Percentiles rank a stretch among this genome's conserved stretches.
Evolutionary conservation across 352 stramenopile genomes (phyloP).

Genomic region (Pythium chondricola): DNA sequence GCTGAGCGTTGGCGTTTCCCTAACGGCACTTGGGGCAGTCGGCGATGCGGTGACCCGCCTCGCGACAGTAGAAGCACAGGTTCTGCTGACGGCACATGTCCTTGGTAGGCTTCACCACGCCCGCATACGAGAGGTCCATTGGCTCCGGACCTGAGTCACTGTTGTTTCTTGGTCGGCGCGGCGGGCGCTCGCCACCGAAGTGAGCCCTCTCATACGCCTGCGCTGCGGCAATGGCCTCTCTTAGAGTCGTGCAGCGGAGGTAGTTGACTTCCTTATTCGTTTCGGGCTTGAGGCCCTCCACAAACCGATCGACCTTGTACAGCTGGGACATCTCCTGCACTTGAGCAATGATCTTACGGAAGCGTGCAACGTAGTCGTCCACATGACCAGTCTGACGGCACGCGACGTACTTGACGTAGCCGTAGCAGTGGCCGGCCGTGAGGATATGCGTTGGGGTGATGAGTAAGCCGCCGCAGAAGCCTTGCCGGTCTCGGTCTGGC

Average conservation of each 20-base stretch:
- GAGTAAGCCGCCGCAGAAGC: constrained; percentile 14
- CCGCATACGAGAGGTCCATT: too few relatives aligned
- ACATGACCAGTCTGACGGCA: too few relatives aligned
- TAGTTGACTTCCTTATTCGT: constrained; percentile 14
- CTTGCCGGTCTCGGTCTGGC: background rate
- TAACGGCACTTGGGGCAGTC: too few relatives aligned
- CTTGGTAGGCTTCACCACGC: too few relatives aligned
- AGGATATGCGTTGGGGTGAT: constrained; percentile 22
- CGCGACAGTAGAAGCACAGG: too few relatives aligned
- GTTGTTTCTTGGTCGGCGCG: too few relatives aligned
- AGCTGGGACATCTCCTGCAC: constrained; percentile 17
- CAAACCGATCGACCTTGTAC: constrained; percentile 18
- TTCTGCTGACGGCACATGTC: too few relatives aligned
- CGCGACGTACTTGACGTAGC: too few relatives aligned
- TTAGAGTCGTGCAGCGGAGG: constrained; percentile 1
- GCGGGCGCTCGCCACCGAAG: constrained; percentile 9
- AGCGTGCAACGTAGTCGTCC: constrained; percentile 19
- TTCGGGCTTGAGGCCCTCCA: constrained; percentile 8
- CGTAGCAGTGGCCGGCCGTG: constrained; percentile 22
- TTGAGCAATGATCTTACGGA: constrained; percentile 19
- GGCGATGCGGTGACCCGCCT: too few relatives aligned
- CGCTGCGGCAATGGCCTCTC: constrained; percentile 1
- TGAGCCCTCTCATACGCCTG: constrained; percentile 7
- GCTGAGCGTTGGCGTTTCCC: too few relatives aligned
- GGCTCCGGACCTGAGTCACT: too few relatives aligned